Evolutionary conservation across 177 flowering plant genomes (phyloP), one percentile per base, ranked within the genome.

Genomic region (Vitis hybrid): DNA sequence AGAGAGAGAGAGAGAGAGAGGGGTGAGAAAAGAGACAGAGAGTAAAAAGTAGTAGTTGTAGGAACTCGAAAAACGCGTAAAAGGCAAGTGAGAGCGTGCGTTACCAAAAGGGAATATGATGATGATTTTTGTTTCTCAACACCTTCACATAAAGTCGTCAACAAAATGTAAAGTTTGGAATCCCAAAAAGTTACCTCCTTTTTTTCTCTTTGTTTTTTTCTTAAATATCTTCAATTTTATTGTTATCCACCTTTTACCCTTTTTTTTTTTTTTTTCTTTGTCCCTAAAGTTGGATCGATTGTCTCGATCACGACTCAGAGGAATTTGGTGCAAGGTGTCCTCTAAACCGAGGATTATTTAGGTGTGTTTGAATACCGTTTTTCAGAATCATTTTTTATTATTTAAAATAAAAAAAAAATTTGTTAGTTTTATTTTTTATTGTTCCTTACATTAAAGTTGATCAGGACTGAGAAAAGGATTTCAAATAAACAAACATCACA

Each of bases 41-140:
- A 66, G 61, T 61, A 15, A 27, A 27, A 27, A 27, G 64, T 30
- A 11, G 70, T 30, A n/a, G 75, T 58, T 24, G 67, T 58, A 27
- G 49, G 35, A 12, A 60, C 24, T 40, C 6, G 6, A 40, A 18
- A 77, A 79, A 81, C 81, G 86, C 88, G 89, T 82, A 82, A 85
- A 84, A 79, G 84, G 76, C 65, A 74, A 80, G 84, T 11, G 72
- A 81, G 75, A 64, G 92, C 92, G 85, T 88, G 92, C 85, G 86
- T 82, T 75, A 67, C 71, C 62, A 73, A 82, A 78, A 77, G 82
- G 70, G 71, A 75, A 71, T 68, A 67, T 78, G 68, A 77, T 77
- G 63, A 73, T 82, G 73, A 73, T 79, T 74, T 61, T 66, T 74
- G 60, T 75, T 67, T 74, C 46, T 72, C 74, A 70, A 74, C 65